Percentiles rank a stretch among this genome's conserved stretches.
Conservation (phyloP, 441 rosid species). For the Jatropha podagrica region DNA sequence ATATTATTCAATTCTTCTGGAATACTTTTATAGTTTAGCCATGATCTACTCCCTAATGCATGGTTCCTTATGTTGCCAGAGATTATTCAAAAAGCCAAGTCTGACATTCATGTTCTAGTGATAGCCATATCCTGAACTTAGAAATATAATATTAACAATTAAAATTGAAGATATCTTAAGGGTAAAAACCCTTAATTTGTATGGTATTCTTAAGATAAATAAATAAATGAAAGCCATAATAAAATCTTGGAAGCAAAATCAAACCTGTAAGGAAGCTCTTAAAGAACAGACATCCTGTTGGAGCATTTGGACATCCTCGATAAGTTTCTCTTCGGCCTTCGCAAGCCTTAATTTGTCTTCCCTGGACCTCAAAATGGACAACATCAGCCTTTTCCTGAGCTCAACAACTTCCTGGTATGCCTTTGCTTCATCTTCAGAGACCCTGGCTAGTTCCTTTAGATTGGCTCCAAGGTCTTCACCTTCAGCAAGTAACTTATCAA, state of each 20-base stretch:
- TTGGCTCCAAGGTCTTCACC: constrained; percentile 57
- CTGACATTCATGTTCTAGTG: neutral
- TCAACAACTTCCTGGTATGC: constrained; percentile 49
- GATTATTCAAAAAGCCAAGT: neutral
- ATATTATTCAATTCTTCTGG: neutral
- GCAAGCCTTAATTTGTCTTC: constrained; percentile 66
- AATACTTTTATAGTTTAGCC: constrained; percentile 6
- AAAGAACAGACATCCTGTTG: constrained; percentile 66
- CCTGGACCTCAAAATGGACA: constrained; percentile 53
- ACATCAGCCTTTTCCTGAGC: constrained; percentile 58
- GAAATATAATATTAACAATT: neutral
- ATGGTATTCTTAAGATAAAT: constrained; percentile 10
- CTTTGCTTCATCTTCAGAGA: constrained; percentile 66
- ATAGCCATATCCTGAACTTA: neutral
- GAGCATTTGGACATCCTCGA: constrained; percentile 66
- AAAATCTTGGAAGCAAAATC: constrained; percentile 20
- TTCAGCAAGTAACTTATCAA: constrained; percentile 41
- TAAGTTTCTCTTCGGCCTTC: constrained; percentile 67
- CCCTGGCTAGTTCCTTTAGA: constrained; percentile 61
- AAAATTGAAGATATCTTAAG: neutral
- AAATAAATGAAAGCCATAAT: neutral
- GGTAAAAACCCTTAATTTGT: neutral
- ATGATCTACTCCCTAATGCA: neutral
- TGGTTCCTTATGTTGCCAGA: neutral
- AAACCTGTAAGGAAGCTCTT: constrained; percentile 70